Percentiles rank a stretch among this genome's conserved stretches.
phyloP scores from a whole-genome alignment of 1,284 basidiomycete species.

The Trametes polyzona region DNA sequence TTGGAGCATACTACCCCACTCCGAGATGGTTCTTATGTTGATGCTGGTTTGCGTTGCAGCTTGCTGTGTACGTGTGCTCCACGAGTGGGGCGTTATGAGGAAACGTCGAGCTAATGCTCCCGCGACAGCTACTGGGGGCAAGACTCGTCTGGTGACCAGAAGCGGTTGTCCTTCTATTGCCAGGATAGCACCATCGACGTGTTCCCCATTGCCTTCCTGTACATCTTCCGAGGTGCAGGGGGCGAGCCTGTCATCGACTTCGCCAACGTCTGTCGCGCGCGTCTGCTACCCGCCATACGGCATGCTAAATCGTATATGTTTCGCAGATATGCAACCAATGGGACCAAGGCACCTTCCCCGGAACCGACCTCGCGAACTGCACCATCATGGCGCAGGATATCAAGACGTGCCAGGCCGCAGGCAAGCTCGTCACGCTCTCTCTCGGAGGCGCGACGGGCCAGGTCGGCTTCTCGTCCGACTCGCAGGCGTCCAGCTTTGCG shows the following conservation, averaged over 20 bases:
- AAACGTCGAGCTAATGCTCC: neutral
- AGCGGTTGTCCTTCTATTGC: constrained; percentile 51
- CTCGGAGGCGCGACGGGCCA: constrained; percentile 62
- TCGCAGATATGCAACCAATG: constrained; percentile 51
- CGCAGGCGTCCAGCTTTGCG: constrained; percentile 54
- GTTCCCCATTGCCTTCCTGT: constrained; percentile 61
- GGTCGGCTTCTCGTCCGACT: constrained; percentile 54
- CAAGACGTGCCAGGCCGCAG: constrained; percentile 60
- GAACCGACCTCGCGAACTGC: constrained; percentile 60
- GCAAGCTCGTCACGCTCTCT: constrained; percentile 65
- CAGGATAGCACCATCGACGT: constrained; percentile 52
- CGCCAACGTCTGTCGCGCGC: constrained; percentile 49
- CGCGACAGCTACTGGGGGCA: constrained; percentile 46
- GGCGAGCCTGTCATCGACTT: constrained; percentile 60
- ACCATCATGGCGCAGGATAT: constrained; percentile 53
- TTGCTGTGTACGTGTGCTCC: constrained; percentile 28
- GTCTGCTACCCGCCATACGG: neutral
- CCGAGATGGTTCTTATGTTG: neutral
- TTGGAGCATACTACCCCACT: constrained; percentile 1
- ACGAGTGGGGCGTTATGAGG: neutral
- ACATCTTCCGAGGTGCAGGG: constrained; percentile 55
- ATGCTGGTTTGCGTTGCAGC: constrained; percentile 13
- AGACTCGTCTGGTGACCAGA: constrained; percentile 53
- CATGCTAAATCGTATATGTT: neutral
- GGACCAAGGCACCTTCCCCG: constrained; percentile 49